Evolutionary conservation across 2,329 filamentous ascomycete genomes (phyloP).

Genomic region (Fusarium annulatum): DNA sequence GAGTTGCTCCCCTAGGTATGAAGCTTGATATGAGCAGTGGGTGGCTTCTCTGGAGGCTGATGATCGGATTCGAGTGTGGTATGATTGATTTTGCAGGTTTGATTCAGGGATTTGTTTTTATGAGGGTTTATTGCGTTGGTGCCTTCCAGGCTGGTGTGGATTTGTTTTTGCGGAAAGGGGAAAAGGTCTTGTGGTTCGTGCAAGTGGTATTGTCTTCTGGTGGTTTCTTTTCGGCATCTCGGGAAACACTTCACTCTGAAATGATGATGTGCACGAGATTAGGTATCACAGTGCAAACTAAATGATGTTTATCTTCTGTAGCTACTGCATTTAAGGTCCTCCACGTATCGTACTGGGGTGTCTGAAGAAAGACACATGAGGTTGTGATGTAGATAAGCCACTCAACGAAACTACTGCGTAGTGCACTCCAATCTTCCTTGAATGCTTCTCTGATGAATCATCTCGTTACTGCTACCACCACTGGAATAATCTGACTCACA

Average conservation of each 20-base stretch:
- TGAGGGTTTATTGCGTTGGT: fast-evolving
- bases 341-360: fast-evolving
- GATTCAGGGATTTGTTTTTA: not conserved
- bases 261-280: too few relatives aligned
- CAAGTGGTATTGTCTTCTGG: not conserved
- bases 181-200: not conserved
- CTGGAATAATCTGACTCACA: fast-evolving
- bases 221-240: not conserved
- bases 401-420: fast-evolving
- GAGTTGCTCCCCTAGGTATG: not conserved
- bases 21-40: not conserved
- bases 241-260: not conserved
- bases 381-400: fast-evolving
- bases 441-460: not conserved
- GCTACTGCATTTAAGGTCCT: fast-evolving
- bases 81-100: not conserved
- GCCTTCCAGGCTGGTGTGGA: too few relatives aligned
- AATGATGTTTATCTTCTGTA: not conserved
- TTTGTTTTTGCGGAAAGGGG: not conserved
- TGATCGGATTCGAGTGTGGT: not conserved
- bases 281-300: not conserved
- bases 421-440: not conserved
- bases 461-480: fast-evolving
- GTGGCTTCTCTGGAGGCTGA: not conserved
- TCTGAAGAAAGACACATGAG: not conserved